A percentile compares a stretch with the other conserved stretches of the same genome.
Conservation (phyloP, 2,329 filamentous ascomycete genomes). For the Pezizomycotina sp. region DNA sequence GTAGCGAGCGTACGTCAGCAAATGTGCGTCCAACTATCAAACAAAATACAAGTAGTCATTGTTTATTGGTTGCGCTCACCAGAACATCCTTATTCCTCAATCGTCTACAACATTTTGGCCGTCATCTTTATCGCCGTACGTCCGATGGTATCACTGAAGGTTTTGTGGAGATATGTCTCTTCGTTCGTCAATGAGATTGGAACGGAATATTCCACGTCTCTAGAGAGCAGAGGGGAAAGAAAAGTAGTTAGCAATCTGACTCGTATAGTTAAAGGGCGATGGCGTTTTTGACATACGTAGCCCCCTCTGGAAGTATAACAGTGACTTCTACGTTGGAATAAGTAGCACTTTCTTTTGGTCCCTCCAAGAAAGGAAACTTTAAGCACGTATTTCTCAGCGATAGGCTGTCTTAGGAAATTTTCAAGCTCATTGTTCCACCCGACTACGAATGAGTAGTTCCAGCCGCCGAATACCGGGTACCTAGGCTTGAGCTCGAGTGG, state of each 20-base stretch:
- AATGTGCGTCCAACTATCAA: neutral
- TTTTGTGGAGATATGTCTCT: conserved; percentile 52
- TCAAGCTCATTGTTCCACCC: conserved; percentile 85
- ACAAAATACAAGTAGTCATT: neutral
- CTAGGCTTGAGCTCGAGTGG: conserved; percentile 80
- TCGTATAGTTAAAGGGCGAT: conserved; percentile 5
- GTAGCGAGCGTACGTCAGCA: conserved; percentile 2
- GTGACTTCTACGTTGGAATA: conserved; percentile 68
- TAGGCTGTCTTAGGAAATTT: conserved; percentile 51
- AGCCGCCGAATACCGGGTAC: conserved; percentile 91
- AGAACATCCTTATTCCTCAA: conserved; percentile 65
- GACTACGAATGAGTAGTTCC: conserved; percentile 94
- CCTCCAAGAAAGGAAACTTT: conserved; percentile 88
- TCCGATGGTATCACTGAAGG: conserved; percentile 85
- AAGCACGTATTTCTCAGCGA: conserved; percentile 59
- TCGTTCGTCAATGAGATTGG: conserved; percentile 52
- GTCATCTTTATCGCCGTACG: conserved; percentile 67
- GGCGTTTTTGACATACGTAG: conserved; percentile 43
- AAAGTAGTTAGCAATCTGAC: neutral
- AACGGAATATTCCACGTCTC: conserved; percentile 64
- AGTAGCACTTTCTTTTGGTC: conserved; percentile 63
- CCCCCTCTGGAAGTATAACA: conserved; percentile 79
- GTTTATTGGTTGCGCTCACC: conserved; percentile 30
- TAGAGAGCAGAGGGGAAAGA: conserved; percentile 30
- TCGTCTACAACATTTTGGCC: conserved; percentile 80